A percentile compares a stretch with the other conserved stretches of the same genome.
Evolutionary conservation across 108 stramenopile species (phyloP).

Genomic region (Chaetoceros tenuissimus): DNA sequence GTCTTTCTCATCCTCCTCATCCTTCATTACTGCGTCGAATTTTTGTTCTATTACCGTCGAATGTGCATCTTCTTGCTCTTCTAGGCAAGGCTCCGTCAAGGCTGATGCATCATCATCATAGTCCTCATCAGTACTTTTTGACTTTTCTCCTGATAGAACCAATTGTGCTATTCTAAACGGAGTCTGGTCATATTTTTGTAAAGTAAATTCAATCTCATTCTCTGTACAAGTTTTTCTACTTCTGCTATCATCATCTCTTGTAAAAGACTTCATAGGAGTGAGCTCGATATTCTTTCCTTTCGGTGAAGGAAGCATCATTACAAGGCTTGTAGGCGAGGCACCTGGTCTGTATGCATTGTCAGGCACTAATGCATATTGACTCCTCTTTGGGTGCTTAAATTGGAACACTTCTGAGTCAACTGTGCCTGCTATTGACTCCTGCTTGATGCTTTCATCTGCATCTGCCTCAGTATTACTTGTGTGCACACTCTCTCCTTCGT

Average conservation of each 20-base stretch:
- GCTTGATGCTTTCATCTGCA: background rate
- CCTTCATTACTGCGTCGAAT: no score
- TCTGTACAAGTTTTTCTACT: background rate
- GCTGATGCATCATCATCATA: no score
- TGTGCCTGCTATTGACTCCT: background rate
- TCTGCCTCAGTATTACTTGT: background rate
- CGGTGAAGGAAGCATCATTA: background rate
- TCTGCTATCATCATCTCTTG: background rate
- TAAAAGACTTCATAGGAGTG: background rate
- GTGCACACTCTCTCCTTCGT: background rate
- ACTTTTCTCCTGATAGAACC: background rate
- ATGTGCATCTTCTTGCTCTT: no score
- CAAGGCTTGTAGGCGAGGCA: background rate
- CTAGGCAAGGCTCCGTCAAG: no score
- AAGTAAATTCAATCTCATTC: background rate
- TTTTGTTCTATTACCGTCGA: no score
- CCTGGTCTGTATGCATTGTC: background rate
- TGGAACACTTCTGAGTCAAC: background rate
- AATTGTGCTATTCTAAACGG: background rate
- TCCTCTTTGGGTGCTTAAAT: background rate
- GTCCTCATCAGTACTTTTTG: no score
- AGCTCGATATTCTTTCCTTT: background rate
- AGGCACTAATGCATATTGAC: background rate
- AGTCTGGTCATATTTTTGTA: background rate
- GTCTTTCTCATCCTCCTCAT: background rate